Evolutionary conservation across 441 rosid genomes (phyloP), one percentile per base, ranked within the genome.

Genomic region (Gossypium schwendimanii): DNA sequence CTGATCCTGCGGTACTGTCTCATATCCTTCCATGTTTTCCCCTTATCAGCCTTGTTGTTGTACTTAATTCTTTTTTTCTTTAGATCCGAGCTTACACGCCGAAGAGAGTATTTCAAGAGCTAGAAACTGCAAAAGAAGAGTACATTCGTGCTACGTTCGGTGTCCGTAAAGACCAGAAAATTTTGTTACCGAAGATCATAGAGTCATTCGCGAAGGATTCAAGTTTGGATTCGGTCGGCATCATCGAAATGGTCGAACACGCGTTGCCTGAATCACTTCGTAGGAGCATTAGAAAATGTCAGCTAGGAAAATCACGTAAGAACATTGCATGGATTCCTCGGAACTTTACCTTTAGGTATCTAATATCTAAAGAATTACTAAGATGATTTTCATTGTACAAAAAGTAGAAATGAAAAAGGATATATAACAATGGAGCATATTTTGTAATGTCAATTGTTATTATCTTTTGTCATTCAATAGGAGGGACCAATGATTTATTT

Each of bases 21-120:
- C 73, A 8, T 63, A 39, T 45, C 47, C 1, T 44, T 57, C 49
- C 21, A 41, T 63, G 23, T 57, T 14, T 63, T 8, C 20, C 6
- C 6, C 45, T n/a, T 47, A 14, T 50, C 23, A 41, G 63, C 54
- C 41, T 17, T 26, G 9, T 54, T 50, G 4, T 52, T 26, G 8
- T 59, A 5, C 55, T 31, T 45, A 1, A 41, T 18, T 12, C 53
- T 15, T 36, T 59, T 18, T 44, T 50, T n/a, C 63, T 70, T 52
- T 86, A 94, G 99, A 88, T 94, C 71, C 98, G 97, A 7, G 81
- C 86, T 44, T 94, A 91, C 83, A 86, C 94, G 6, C 86, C 92
- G 0, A 92, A 91, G 78, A 79, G 85, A 76, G 82, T 94, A 68
- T 76, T 76, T 58, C 96, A 89, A 73, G 99, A 94, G 79, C 86